Evolutionary conservation across 441 rosid species (phyloP).

Genomic region (Codiaeum variegatum): DNA sequence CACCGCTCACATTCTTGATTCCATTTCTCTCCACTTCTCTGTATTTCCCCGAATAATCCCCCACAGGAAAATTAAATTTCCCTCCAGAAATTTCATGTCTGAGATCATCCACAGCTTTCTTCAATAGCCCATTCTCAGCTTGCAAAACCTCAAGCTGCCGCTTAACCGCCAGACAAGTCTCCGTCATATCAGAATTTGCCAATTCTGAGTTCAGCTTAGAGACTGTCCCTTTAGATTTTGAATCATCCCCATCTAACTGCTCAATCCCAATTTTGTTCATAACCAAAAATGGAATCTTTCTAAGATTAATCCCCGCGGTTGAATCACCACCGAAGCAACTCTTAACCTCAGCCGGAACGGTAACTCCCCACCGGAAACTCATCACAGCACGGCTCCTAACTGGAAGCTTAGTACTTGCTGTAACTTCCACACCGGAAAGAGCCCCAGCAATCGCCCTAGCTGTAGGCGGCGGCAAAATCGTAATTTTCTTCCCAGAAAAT

Average conservation of each 20-base stretch:
- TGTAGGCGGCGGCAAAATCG: conserved; percentile 35
- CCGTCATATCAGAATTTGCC: conserved; percentile 39
- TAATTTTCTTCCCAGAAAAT: conserved; percentile 29
- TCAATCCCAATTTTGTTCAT: conserved; percentile 86
- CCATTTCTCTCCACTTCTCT: conserved; percentile 43
- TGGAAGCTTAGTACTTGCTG: conserved; percentile 65
- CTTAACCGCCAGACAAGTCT: conserved; percentile 45
- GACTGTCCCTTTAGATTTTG: conserved; percentile 17
- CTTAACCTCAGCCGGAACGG: conserved; percentile 60
- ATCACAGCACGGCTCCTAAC: conserved; percentile 53
- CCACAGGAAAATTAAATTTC: conserved; percentile 16
- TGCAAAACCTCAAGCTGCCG: conserved; percentile 58
- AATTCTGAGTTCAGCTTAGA: conserved; percentile 19
- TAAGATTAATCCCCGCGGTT: conserved; percentile 41
- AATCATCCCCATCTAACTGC: conserved; percentile 43
- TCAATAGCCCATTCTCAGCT: conserved; percentile 54
- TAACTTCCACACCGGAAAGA: conserved; percentile 58
- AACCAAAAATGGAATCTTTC: conserved; percentile 65
- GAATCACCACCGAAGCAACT: conserved; percentile 31
- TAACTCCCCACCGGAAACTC: conserved; percentile 82
- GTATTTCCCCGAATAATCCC: conserved; percentile 37
- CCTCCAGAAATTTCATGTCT: conserved; percentile 43
- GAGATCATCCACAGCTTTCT: conserved; percentile 67
- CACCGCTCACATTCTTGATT: conserved; percentile 10
- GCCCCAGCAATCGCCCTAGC: conserved; percentile 42